Percentiles rank a stretch among this genome's conserved stretches.
Evolutionary conservation across 2,329 filamentous ascomycete genomes (phyloP).

Genomic region (Leptographium wingfieldii): DNA sequence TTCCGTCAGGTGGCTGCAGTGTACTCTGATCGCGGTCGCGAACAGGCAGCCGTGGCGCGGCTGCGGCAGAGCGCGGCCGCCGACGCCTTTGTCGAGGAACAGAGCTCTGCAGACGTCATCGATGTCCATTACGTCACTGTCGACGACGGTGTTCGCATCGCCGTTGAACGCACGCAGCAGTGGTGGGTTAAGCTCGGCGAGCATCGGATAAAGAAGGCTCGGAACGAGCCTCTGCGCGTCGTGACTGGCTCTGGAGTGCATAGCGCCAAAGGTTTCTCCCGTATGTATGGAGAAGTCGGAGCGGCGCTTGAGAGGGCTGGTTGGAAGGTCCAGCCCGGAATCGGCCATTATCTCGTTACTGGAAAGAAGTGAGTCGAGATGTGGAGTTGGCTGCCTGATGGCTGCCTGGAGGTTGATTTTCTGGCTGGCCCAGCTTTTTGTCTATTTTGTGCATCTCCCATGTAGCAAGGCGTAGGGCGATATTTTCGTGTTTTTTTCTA

Average conservation of each 20-base stretch:
- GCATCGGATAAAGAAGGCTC: slow-evolving; percentile 34
- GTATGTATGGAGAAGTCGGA: slow-evolving; percentile 67
- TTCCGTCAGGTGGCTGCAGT: slow-evolving; percentile 66
- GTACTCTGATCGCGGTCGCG: slow-evolving; percentile 59
- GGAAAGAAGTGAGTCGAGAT: slow-evolving; percentile 29
- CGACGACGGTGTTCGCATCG: slow-evolving; percentile 68
- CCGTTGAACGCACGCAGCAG: slow-evolving; percentile 46
- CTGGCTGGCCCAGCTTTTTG: background rate
- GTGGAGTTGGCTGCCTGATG: background rate
- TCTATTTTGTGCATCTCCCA: background rate
- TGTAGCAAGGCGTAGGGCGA: background rate
- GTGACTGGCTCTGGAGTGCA: slow-evolving; percentile 75
- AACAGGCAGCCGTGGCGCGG: slow-evolving; percentile 45
- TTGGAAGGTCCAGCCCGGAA: slow-evolving; percentile 66
- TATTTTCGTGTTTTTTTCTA: background rate
- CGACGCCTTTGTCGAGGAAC: slow-evolving; percentile 53
- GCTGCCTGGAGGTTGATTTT: background rate
- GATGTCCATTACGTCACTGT: slow-evolving; percentile 82
- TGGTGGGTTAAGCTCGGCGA: slow-evolving; percentile 75
- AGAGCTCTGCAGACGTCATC: slow-evolving; percentile 57
- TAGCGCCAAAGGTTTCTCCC: slow-evolving; percentile 61
- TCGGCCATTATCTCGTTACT: slow-evolving; percentile 57
- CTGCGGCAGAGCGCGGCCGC: slow-evolving; percentile 52
- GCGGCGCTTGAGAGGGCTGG: slow-evolving; percentile 63
- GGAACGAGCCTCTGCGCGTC: slow-evolving; percentile 50